Conservation (phyloP, 306 rosid species). For the Vicia sativa region DNA sequence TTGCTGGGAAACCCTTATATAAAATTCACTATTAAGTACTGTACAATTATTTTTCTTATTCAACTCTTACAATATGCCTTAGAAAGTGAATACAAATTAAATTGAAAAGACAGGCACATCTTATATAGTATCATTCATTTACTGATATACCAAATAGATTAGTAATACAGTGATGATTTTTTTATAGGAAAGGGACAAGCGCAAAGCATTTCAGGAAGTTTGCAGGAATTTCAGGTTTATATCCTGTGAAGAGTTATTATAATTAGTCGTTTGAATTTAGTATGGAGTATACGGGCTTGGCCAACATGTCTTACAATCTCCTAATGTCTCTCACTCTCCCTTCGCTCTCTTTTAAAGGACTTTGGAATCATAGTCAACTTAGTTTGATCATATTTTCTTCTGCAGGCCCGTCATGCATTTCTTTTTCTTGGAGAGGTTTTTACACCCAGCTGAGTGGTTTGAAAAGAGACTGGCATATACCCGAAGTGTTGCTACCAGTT, state of each 20-base stretch:
- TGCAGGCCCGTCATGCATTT: constrained; percentile 96
- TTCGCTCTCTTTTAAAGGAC: constrained; percentile 13
- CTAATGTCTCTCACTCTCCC: background rate
- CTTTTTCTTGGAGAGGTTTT: constrained; percentile 93
- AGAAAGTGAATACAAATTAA: constrained; percentile 18
- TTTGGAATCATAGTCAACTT: constrained; percentile 18
- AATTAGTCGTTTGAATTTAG: background rate
- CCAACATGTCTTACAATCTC: background rate
- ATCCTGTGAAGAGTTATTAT: constrained; percentile 10
- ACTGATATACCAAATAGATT: constrained; percentile 13
- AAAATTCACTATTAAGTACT: constrained; percentile 23
- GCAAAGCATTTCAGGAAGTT: constrained; percentile 81
- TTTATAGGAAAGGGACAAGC: constrained; percentile 88
- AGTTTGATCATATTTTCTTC: constrained; percentile 26
- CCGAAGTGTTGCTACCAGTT: constrained; percentile 93
- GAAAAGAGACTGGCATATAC: constrained; percentile 93
- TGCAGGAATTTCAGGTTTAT: constrained; percentile 50
- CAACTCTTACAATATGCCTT: constrained; percentile 15
- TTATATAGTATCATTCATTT: constrained; percentile 22
- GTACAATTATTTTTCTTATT: constrained; percentile 9
- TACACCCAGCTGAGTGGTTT: constrained; percentile 94
- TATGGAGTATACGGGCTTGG: background rate
- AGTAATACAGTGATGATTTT: constrained; percentile 16
- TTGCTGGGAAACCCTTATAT: background rate
- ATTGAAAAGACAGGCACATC: constrained; percentile 14